These are phyloP conservation scores for Verticillium dahliae DNA, from an alignment of 2,329 filamentous ascomycete species.

Conservation along the genomic window DNA sequence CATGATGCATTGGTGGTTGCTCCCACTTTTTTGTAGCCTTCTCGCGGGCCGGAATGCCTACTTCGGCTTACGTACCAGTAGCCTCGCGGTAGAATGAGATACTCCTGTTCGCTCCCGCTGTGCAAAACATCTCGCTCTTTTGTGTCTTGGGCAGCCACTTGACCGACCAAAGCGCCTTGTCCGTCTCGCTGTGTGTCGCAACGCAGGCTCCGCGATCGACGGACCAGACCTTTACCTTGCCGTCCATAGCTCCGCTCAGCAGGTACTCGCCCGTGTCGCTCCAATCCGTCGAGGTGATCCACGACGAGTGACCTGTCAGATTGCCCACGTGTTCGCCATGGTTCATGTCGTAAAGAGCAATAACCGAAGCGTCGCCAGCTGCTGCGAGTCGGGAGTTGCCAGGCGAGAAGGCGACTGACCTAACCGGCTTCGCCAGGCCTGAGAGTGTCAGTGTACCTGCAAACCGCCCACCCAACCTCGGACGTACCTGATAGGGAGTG, in stretches of 20 bases:
- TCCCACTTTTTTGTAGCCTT: neutral
- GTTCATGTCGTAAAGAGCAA: slow-evolving; percentile 85
- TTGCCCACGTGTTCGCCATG: slow-evolving; percentile 91
- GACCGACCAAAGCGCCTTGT: slow-evolving; percentile 76
- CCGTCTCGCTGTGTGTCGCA: slow-evolving; percentile 87
- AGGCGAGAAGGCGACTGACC: slow-evolving; percentile 82
- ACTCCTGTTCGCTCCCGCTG: slow-evolving; percentile 68
- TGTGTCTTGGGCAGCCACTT: slow-evolving; percentile 72
- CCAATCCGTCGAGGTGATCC: slow-evolving; percentile 91
- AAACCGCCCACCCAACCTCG: neutral
- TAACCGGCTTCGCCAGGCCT: slow-evolving; percentile 83
- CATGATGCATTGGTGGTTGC: neutral
- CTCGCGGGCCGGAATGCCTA: neutral
- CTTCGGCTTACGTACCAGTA: slow-evolving; percentile 40
- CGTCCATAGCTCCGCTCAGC: slow-evolving; percentile 81
- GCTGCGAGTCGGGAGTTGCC: slow-evolving; percentile 79
- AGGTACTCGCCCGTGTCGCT: slow-evolving; percentile 88
- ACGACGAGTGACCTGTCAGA: slow-evolving; percentile 70
- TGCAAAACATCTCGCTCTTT: slow-evolving; percentile 68
- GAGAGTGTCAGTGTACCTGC: neutral
- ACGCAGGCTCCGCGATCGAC: slow-evolving; percentile 79
- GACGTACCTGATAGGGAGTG: slow-evolving; percentile 72
- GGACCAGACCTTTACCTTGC: slow-evolving; percentile 94
- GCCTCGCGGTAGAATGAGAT: slow-evolving; percentile 82
- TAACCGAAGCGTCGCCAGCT: slow-evolving; percentile 80